Evolutionary conservation across 495 filamentous ascomycete genomes (phyloP), one percentile per base, ranked within the genome.

Genomic region (Beverwykella pulmonaria): DNA sequence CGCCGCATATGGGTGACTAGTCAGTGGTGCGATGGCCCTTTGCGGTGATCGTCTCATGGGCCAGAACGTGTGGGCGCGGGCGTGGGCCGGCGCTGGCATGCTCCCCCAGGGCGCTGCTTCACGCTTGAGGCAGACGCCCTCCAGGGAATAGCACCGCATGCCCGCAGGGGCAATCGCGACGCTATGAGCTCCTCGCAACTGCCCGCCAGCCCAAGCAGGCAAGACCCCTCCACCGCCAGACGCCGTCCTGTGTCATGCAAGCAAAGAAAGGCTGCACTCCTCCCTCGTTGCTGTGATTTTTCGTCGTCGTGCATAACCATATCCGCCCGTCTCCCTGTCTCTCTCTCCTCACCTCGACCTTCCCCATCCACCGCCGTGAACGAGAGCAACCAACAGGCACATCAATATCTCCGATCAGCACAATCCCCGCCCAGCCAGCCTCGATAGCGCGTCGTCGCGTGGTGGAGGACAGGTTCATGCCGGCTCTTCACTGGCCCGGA

Each of bases 31-130:
- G 14, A 46, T 41, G 55, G 59, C 8, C 20, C 29, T 49, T 22
- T 59, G 60, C 65, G 59, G 23, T 53, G 65, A 63, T 68, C 65
- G 65, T 63, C 65, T 68, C 65, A 63, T 32, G 65, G 65, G 65
- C 65, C 59, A 68, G 65, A 63, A 65, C 63, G 54, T 32, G 63
- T 27, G 56, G 27, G 26, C 50, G 30, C 61, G 41, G 62, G 26
- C 34, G 50, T n/a, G 7, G 22, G 50, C 23, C 48, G 60, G 50
- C 39, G 54, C 47, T 15, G 65, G 63, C 55, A 46, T 53, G 47
- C 56, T 22, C 54, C 55, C 55, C 56, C 55, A 60, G 46, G 55
- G 56, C 36, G 46, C 46, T 55, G 63, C 63, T 67, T 54, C 58
- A 61, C 56, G 56, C 63, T 61, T 54, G 63, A 60, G 22, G 26